phyloP scores from a whole-genome alignment of 192 early-diverging fungal species.

The Coemansia sp. region DNA sequence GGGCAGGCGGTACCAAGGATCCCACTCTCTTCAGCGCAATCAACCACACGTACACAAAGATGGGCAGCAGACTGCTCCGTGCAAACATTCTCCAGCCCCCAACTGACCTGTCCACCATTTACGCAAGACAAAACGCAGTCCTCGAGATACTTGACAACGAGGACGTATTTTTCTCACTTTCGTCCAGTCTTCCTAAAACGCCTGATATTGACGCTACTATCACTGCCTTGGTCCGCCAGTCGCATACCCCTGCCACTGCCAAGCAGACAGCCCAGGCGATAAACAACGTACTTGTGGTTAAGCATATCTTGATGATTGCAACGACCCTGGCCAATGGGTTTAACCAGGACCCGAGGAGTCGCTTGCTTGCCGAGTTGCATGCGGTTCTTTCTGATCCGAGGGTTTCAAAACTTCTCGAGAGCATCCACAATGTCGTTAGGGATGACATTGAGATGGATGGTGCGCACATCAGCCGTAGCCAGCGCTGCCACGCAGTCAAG shows the following conservation, averaged over 20 bases:
- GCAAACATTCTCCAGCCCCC: conserved; percentile 77
- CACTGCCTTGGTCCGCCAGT: conserved; percentile 53
- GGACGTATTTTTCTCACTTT: conserved; percentile 55
- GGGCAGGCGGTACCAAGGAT: conserved; percentile 1
- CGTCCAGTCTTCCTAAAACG: conserved; percentile 44
- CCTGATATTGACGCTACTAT: conserved; percentile 62
- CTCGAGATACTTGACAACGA: conserved; percentile 50
- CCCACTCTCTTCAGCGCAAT: conserved; percentile 31
- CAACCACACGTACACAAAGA: conserved; percentile 36
- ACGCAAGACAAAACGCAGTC: conserved; percentile 30
- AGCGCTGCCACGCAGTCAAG: conserved; percentile 86
- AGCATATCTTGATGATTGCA: conserved; percentile 63
- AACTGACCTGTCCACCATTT: conserved; percentile 42
- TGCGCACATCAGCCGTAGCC: conserved; percentile 75
- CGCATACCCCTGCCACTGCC: conserved; percentile 46
- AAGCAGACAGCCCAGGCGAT: conserved; percentile 65
- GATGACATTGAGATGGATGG: conserved; percentile 71
- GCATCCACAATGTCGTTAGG: conserved; percentile 68
- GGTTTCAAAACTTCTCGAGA: conserved; percentile 35
- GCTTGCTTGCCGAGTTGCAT: conserved; percentile 53
- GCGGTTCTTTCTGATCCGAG: conserved; percentile 50
- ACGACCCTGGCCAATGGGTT: conserved; percentile 44
- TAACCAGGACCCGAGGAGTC: conserved; percentile 19
- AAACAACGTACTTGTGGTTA: conserved; percentile 67
- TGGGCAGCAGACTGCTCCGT: conserved; percentile 64